Evolutionary conservation across 352 stramenopile species (phyloP).

Genomic region (Nothophytophthora sp.): DNA sequence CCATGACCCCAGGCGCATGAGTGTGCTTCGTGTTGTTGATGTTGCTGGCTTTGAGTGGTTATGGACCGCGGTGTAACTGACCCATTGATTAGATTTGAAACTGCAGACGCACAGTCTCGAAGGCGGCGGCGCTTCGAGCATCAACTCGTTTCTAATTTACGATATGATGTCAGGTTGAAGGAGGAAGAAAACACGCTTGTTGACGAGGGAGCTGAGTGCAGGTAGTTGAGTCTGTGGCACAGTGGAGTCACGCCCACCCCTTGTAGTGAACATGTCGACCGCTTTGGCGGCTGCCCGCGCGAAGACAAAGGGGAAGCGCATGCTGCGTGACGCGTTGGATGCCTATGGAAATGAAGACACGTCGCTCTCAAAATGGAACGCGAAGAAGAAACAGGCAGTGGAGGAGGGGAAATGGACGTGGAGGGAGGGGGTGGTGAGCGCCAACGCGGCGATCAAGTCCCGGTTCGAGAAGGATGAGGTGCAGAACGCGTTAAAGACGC

Average conservation of each 20-base stretch:
- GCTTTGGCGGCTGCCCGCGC: slow-evolving; percentile 54
- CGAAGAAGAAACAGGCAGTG: slow-evolving; percentile 39
- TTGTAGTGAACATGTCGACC: slow-evolving; percentile 60
- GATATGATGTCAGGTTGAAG: no score
- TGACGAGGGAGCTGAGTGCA: no score
- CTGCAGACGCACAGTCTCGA: no score
- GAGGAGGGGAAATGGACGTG: slow-evolving; percentile 45
- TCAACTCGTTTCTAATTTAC: no score
- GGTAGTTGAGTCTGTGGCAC: no score
- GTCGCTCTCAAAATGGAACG: slow-evolving; percentile 58
- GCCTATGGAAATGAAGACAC: slow-evolving; percentile 50
- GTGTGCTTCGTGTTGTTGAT: slow-evolving; percentile 1
- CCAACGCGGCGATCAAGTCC: slow-evolving; percentile 39
- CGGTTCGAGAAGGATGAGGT: slow-evolving; percentile 35
- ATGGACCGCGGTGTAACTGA: no score
- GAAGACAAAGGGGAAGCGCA: slow-evolving; percentile 70
- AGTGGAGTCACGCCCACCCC: no score
- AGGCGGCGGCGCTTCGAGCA: no score
- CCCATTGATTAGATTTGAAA: no score
- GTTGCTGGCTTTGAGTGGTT: slow-evolving; percentile 12
- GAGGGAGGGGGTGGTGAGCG: slow-evolving; percentile 33
- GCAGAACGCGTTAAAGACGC: slow-evolving; percentile 25
- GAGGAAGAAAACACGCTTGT: no score
- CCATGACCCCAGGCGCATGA: not conserved
- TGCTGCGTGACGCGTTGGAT: slow-evolving; percentile 60